phyloP scores from a whole-genome alignment of 2,329 filamentous ascomycete species.

The Phialophora expanda region DNA sequence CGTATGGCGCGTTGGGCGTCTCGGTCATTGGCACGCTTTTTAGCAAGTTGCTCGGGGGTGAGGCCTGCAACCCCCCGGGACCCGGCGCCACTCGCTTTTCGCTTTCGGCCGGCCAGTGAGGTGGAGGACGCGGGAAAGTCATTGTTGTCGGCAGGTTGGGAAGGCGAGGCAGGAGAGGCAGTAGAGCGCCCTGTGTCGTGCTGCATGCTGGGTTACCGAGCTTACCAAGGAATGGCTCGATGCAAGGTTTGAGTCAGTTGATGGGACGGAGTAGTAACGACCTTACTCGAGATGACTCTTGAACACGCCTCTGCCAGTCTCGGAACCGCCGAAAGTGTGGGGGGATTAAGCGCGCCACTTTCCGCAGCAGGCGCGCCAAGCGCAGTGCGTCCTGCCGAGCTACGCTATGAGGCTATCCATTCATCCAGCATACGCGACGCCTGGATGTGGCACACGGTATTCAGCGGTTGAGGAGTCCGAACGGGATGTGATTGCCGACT shows the following conservation, averaged over 20 bases:
- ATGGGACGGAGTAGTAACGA: not conserved
- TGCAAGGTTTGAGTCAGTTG: constrained; percentile 24
- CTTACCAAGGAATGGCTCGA: constrained; percentile 20
- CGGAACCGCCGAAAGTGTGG: not conserved
- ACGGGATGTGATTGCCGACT: not conserved
- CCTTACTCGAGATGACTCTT: constrained; percentile 14
- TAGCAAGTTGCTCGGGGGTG: constrained; percentile 83
- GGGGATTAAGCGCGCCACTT: not conserved
- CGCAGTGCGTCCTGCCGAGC: no score
- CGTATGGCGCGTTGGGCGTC: constrained; percentile 85
- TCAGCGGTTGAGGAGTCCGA: not conserved
- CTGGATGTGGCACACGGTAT: no score
- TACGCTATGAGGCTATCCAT: not conserved
- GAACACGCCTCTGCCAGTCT: not conserved
- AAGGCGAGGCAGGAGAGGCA: constrained; percentile 26
- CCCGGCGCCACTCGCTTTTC: constrained; percentile 50
- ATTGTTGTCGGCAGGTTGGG: constrained; percentile 24
- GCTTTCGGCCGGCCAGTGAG: constrained; percentile 44
- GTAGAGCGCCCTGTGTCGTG: constrained; percentile 22
- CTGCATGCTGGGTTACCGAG: constrained; percentile 26
- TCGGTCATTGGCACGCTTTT: constrained; percentile 89
- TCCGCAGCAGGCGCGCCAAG: not conserved
- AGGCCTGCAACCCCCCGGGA: constrained; percentile 82
- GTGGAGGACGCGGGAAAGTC: constrained; percentile 21
- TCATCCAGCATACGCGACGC: no score